Conservation (phyloP, 2,329 filamentous ascomycete genomes). For the Xylaria sp. region DNA sequence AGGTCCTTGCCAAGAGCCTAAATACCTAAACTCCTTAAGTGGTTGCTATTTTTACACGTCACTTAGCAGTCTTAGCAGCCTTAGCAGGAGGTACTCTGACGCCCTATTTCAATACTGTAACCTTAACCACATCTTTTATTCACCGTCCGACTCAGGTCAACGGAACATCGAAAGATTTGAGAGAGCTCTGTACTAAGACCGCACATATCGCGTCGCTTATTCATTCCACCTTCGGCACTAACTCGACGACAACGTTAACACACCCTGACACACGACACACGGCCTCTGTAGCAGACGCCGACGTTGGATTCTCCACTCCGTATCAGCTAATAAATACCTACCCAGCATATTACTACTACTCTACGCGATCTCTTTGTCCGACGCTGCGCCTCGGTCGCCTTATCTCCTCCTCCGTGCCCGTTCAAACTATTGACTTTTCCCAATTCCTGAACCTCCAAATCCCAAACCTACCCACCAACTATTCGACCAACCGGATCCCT, state of each 20-base stretch:
- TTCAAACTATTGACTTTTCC: constrained; percentile 7
- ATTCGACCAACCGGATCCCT: constrained; percentile 23
- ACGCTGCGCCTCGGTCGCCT: constrained; percentile 24
- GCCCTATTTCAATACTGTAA: neutral
- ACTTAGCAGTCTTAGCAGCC: neutral
- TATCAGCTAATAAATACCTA: constrained; percentile 13
- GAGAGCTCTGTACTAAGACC: neutral
- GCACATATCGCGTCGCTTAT: constrained; percentile 13
- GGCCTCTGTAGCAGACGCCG: constrained; percentile 15
- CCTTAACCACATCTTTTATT: constrained; percentile 7
- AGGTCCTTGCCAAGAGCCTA: neutral
- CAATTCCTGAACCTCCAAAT: constrained; percentile 11
- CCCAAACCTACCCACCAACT: neutral
- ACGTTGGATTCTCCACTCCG: constrained; percentile 29
- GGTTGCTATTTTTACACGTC: constrained; percentile 1
- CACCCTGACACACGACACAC: constrained; percentile 22
- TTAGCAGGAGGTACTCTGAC: neutral
- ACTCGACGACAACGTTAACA: constrained; percentile 1
- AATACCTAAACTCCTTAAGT: neutral
- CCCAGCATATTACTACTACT: constrained; percentile 8
- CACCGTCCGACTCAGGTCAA: neutral
- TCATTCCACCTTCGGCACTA: neutral
- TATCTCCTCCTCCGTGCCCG: constrained; percentile 18
- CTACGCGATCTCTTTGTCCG: constrained; percentile 21
- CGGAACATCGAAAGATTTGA: neutral